A percentile compares a stretch with the other conserved stretches of the same genome.
These are phyloP conservation scores for Candida smagusa DNA, from an alignment of 1,139 yeast genomes.

Conservation along the genomic window DNA sequence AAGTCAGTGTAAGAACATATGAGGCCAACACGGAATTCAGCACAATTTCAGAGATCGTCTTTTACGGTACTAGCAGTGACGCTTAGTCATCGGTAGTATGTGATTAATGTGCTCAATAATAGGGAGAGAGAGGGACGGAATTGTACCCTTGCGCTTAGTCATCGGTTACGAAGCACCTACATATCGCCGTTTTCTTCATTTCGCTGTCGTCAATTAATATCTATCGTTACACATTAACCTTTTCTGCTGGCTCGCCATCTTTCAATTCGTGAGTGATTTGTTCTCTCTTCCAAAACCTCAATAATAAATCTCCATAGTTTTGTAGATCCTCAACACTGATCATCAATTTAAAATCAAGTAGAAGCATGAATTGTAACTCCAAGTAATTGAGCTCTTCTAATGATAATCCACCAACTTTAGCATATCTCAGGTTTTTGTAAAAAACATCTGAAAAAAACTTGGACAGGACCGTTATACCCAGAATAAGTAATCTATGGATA, in stretches of 20 bases:
- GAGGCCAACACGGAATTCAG: no score
- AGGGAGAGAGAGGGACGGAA: no score
- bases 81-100: no score
- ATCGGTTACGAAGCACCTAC: no score
- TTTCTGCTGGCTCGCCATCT: conserved; percentile 9
- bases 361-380: conserved; percentile 81
- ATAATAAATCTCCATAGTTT: conserved; percentile 80
- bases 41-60: no score
- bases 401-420: conserved; percentile 96
- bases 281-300: conserved; percentile 81
- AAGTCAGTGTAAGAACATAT: no score
- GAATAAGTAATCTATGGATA: conserved; percentile 87
- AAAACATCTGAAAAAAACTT: conserved; percentile 95
- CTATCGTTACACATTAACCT: background rate
- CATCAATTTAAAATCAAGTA: conserved; percentile 83
- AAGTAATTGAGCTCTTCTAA: conserved; percentile 89
- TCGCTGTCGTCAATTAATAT: background rate
- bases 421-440: conserved; percentile 92
- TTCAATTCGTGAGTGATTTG: conserved; percentile 38
- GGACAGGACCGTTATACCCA: conserved; percentile 96
- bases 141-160: no score
- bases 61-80: no score
- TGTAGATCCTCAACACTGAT: conserved; percentile 89
- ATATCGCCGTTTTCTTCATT: no score
- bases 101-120: no score